phyloP scores from a whole-genome alignment of 768 basidiomycete species.

The Agrocybe pediades region DNA sequence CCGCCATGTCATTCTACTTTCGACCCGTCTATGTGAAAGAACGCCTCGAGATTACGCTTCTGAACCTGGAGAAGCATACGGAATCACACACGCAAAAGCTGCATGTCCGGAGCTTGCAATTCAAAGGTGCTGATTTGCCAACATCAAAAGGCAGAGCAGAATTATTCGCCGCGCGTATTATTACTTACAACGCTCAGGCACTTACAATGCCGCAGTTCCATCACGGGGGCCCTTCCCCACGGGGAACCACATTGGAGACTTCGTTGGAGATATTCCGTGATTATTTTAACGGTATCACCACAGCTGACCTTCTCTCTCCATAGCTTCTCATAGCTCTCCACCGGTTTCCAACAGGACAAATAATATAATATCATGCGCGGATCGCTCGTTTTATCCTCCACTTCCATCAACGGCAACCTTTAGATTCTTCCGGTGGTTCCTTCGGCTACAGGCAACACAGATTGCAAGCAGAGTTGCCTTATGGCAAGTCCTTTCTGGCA shows the following conservation, averaged over 20 bases:
- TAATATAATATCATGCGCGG: neutral
- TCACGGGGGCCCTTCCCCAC: slow-evolving; percentile 12
- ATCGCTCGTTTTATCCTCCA: neutral
- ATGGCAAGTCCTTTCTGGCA: neutral
- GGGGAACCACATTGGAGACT: slow-evolving; percentile 8
- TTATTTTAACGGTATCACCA: neutral
- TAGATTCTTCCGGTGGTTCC: slow-evolving; percentile 1
- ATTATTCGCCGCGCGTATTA: neutral
- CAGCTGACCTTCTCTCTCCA: slow-evolving; percentile 10
- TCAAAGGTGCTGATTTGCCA: neutral
- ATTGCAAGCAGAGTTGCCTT: too few species aligned
- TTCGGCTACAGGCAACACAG: neutral
- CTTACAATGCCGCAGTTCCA: slow-evolving; percentile 3
- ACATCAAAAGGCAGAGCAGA: neutral
- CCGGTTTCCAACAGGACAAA: slow-evolving; percentile 1
- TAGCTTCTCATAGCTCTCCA: too few species aligned
- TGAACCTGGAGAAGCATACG: neutral
- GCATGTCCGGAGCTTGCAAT: slow-evolving; percentile 9
- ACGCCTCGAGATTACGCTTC: neutral
- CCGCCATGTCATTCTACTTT: neutral
- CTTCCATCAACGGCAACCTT: slow-evolving; percentile 7
- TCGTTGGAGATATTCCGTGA: slow-evolving; percentile 4
- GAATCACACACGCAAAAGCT: neutral
- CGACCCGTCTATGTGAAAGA: neutral
- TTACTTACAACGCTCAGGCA: slow-evolving; percentile 7